Conservation (phyloP, 805 yeast species). For the Candida silvatica region DNA sequence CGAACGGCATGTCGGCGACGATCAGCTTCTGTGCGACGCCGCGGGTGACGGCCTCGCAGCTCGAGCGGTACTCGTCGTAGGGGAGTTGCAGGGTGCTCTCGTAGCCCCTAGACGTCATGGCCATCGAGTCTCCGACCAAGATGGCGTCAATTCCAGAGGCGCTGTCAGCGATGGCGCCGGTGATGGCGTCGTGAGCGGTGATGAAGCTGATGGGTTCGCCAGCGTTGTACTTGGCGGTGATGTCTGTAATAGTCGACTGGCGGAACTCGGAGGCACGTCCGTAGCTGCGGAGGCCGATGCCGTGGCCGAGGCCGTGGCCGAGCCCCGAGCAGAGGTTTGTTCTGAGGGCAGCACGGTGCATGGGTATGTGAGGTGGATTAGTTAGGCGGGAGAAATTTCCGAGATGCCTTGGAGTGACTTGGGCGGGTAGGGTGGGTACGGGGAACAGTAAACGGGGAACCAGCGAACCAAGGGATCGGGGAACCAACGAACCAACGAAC, state of each 20-base stretch:
- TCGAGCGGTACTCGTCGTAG: constrained; percentile 73
- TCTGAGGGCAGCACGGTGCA: too few relatives aligned
- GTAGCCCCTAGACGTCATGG: constrained; percentile 87
- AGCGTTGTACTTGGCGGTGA: constrained; percentile 11
- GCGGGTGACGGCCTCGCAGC: constrained; percentile 66
- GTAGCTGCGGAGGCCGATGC: neutral
- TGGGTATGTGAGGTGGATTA: too few relatives aligned
- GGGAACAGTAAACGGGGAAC: too few relatives aligned
- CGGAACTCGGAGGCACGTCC: constrained; percentile 1
- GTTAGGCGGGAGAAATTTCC: too few relatives aligned
- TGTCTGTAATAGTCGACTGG: constrained; percentile 17
- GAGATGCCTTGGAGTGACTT: too few relatives aligned
- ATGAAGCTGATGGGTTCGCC: constrained; percentile 26
- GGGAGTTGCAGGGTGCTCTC: constrained; percentile 65
- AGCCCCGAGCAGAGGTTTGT: neutral
- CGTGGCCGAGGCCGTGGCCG: constrained; percentile 13
- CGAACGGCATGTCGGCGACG: constrained; percentile 86
- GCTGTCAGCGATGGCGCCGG: constrained; percentile 60
- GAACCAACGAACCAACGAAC: too few relatives aligned
- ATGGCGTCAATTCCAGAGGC: constrained; percentile 58
- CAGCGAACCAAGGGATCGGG: too few relatives aligned
- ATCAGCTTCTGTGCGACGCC: constrained; percentile 60
- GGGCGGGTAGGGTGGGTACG: too few relatives aligned
- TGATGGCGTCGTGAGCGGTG: constrained; percentile 86
- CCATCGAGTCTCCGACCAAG: constrained; percentile 85